phyloP scores from a whole-genome alignment of 306 rosid genomes.

The Carpinus fangiana region DNA sequence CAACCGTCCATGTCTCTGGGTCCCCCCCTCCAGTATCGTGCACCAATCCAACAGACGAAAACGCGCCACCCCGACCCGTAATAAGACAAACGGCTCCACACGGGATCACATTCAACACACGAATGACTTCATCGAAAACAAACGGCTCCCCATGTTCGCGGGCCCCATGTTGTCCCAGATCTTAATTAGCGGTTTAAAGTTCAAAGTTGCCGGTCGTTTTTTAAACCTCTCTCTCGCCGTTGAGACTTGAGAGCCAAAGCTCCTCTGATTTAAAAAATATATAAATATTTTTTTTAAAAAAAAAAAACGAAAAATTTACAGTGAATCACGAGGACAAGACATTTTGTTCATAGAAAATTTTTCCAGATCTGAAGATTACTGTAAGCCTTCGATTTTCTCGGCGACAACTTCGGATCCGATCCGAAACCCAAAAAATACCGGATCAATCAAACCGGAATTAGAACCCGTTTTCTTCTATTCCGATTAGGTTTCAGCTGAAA shows the following conservation, averaged over 20 bases:
- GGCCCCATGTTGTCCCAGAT: neutral
- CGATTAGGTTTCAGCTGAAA: neutral
- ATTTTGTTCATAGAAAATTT: neutral
- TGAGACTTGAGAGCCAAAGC: neutral
- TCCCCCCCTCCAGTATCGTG: no score
- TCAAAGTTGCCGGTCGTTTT: neutral
- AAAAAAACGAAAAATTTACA: neutral
- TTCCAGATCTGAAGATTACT: neutral
- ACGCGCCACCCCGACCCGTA: neutral
- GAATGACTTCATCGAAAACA: no score
- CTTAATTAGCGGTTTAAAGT: neutral
- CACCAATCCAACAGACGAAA: no score
- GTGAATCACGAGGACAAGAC: neutral
- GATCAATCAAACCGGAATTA: neutral
- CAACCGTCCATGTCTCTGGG: neutral
- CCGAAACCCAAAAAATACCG: neutral
- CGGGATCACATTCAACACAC: neutral
- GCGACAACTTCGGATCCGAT: neutral
- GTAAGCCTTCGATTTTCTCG: neutral
- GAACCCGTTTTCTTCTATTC: no score
- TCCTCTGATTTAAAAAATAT: neutral
- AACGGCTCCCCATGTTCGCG: no score
- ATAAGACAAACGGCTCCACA: no score
- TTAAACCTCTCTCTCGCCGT: neutral
- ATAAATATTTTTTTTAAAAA: neutral